Percentiles rank a stretch among this genome's conserved stretches.
Evolutionary conservation across 148 eudicot genomes (phyloP).

Genomic region (Linanthus parryae): DNA sequence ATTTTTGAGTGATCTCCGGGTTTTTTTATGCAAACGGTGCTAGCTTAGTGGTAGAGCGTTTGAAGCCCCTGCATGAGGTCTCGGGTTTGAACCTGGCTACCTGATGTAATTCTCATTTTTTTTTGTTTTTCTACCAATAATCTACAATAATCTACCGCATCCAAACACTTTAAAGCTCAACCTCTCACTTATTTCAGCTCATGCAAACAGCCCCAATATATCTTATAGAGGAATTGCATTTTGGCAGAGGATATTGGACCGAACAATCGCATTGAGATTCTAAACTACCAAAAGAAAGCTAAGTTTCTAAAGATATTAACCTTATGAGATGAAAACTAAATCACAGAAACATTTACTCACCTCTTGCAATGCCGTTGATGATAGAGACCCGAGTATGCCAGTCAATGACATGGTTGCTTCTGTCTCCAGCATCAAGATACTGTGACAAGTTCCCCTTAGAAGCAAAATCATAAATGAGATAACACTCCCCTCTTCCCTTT

Average conservation of each 20-base stretch:
- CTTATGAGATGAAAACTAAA: background rate
- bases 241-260: background rate
- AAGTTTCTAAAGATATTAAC: background rate
- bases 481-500: constrained; percentile 88
- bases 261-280: no score
- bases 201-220: background rate
- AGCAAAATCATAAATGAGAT: constrained; percentile 71
- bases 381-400: constrained; percentile 79
- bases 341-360: constrained; percentile 28
- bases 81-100: no score
- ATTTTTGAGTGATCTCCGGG: no score
- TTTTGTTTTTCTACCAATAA: no score
- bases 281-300: background rate
- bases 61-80: no score
- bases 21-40: no score
- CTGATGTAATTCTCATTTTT: no score
- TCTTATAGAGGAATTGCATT: background rate
- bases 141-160: no score
- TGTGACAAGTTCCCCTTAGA: constrained; percentile 57
- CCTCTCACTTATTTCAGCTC: background rate
- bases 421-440: constrained; percentile 51
- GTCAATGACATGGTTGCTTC: constrained; percentile 39
- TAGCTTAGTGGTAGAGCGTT: no score
- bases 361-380: constrained; percentile 87
- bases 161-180: background rate